A percentile compares a stretch with the other conserved stretches of the same genome.
These are phyloP conservation scores for Cercophora sp. DNA, from an alignment of 495 filamentous ascomycete species.

Conservation along the genomic window DNA sequence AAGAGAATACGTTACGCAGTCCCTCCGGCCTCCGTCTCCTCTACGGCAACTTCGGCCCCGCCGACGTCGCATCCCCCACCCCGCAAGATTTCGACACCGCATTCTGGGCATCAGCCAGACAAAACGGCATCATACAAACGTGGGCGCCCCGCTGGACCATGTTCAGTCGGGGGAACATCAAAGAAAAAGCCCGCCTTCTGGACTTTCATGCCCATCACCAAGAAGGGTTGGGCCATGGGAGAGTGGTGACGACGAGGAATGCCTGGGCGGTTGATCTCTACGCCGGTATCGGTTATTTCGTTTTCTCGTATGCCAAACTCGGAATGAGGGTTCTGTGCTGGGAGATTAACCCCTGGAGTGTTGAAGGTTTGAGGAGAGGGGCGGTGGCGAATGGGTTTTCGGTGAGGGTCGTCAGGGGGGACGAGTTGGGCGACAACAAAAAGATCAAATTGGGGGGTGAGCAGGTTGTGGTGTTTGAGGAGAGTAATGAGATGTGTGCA, in stretches of 20 bases:
- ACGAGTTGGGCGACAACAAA: constrained; percentile 23
- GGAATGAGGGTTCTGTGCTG: constrained; percentile 76
- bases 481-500: constrained; percentile 60
- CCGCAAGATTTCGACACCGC: constrained; percentile 53
- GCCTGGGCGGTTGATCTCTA: constrained; percentile 73
- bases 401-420: constrained; percentile 42
- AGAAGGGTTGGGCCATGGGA: not conserved
- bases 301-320: constrained; percentile 71
- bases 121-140: constrained; percentile 76
- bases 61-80: not conserved
- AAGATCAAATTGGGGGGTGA: constrained; percentile 29
- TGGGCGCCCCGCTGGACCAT: constrained; percentile 89
- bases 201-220: constrained; percentile 29
- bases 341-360: constrained; percentile 86
- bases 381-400: constrained; percentile 64
- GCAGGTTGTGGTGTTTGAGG: constrained; percentile 62
- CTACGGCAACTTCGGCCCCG: constrained; percentile 63
- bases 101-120: constrained; percentile 70
- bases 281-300: constrained; percentile 90
- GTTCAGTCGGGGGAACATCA: constrained; percentile 85
- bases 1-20: constrained; percentile 62
- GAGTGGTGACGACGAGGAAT: too few relatives aligned
- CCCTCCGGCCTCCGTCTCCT: constrained; percentile 60
- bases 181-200: constrained; percentile 78
- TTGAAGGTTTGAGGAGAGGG: constrained; percentile 74